Percentiles rank a stretch among this genome's conserved stretches.
phyloP scores from a whole-genome alignment of 2,329 filamentous ascomycete species.

The Fusarium agapanthi region DNA sequence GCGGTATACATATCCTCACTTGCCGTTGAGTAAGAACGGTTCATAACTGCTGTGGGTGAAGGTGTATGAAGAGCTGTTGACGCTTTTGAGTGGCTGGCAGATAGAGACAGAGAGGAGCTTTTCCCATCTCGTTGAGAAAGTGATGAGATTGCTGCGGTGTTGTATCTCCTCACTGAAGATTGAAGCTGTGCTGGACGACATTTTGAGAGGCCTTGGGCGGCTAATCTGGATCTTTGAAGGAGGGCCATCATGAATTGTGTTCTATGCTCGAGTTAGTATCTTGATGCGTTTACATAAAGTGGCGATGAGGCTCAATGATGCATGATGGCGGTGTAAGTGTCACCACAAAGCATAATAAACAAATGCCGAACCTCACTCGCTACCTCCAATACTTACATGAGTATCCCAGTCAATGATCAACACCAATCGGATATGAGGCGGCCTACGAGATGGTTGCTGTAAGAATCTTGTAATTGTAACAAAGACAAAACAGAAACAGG shows the following conservation, averaged over 20 bases:
- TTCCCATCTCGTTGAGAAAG: constrained; percentile 11
- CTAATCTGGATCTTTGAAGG: constrained; percentile 39
- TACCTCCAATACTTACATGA: not conserved
- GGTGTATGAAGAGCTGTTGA: constrained; percentile 15
- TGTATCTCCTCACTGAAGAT: constrained; percentile 32
- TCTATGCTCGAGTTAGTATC: constrained; percentile 22
- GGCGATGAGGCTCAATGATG: not conserved
- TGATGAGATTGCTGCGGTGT: constrained; percentile 18
- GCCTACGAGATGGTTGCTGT: not conserved
- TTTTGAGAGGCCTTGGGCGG: constrained; percentile 35
- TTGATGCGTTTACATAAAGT: not conserved
- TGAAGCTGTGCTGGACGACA: constrained; percentile 19
- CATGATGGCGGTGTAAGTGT: constrained; percentile 1
- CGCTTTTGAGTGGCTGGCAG: constrained; percentile 2
- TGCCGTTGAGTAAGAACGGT: constrained; percentile 38
- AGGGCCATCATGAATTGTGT: constrained; percentile 34
- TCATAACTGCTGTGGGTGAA: constrained; percentile 16
- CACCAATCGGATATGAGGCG: not conserved
- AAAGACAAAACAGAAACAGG: constrained; percentile 2
- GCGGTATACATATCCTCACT: constrained; percentile 69
- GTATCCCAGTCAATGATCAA: not conserved
- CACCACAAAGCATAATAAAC: not conserved
- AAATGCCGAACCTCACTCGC: not conserved
- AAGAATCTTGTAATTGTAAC: not conserved
- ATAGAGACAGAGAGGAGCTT: not conserved